Base-by-base conservation (phyloP, 371 early-diverging fungal genomes). In the Fennellomyces sp. region DNA sequence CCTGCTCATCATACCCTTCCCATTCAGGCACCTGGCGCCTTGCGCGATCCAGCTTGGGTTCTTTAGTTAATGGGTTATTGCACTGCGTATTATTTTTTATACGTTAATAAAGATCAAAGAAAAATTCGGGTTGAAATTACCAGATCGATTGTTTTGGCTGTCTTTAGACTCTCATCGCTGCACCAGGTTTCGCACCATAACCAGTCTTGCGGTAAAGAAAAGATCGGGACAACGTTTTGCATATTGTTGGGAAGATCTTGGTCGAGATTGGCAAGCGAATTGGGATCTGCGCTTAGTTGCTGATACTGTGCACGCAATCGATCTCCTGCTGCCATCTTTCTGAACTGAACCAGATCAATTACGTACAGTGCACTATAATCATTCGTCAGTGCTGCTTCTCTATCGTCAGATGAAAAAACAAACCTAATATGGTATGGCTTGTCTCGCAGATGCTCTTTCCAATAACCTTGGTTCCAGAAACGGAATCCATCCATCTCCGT, bases 101-200 rank as follows among this genome's bases (percentile, higher is more conserved):
- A 49, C 49, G 4, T 39, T 5, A n/a, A 39, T 39, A 6, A 6
- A 39, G 17, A 39, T 5, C n/a, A 39, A 28, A 13, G 8, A 33
- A 48, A 29, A 6, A 31, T 8, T 31, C 15, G 13, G 19, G 29
- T 10, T 35, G 12, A 21, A 31, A 30, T 79, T 84, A 91, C 92
- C 83, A 98, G 74, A 74, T 98, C 98, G 65, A 98, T 98, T 0
- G 98, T 96, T 75, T 95, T 96, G 3, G 98, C 98, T 15, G 57
- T 87, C 30, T 77, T 80, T 47, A 96, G 72, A 5, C 88, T 85
- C 51, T 84, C 88, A 61, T 96, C 95, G 30, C 90, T 87, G 69
- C 98, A 98, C 97, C 98, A 98, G 5, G 98, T 98, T 75, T 97
- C 96, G 64, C 98, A 98, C 92, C 94, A 94, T 21, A 94, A 77